Evolutionary conservation across 495 filamentous ascomycete genomes (phyloP), one percentile per base, ranked within the genome.

Genomic region (Hypoxylon lienhwacheense): DNA sequence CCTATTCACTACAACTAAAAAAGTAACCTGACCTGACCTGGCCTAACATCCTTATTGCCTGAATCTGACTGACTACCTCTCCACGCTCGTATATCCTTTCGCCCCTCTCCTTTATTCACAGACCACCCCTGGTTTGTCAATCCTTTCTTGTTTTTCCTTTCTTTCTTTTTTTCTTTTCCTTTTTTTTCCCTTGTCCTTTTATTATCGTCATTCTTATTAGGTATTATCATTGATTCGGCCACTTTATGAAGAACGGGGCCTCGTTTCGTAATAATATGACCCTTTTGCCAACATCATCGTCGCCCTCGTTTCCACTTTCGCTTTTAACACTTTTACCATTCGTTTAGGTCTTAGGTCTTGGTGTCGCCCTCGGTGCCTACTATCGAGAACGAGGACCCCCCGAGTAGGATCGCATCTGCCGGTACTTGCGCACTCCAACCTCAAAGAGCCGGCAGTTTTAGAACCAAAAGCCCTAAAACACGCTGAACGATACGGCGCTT

Each of bases 221-320:
- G n/a, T n/a, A n/a, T n/a, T n/a, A n/a, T n/a, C n/a, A n/a, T n/a
- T n/a, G n/a, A n/a, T n/a, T n/a, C n/a, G n/a, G n/a, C n/a, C n/a
- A n/a, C n/a, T n/a, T n/a, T n/a, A n/a, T n/a, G n/a, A n/a, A n/a
- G n/a, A n/a, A n/a, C n/a, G n/a, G n/a, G n/a, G n/a, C n/a, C n/a
- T n/a, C n/a, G n/a, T n/a, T n/a, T n/a, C n/a, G n/a, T 22, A 29
- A 34, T 55, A 61, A 54, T 50, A 61, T 61, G 51, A 47, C 17
- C 32, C 7, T 14, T 47, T 47, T 24, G 26, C 29, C 32, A 47
- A 45, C 39, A 41, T 21, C 26, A 29, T 39, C 12, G 40, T 53
- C 58, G 52, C 28, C 26, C 20, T 32, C 28, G 34, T 34, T 14
- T 21, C 25, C 24, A 24, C 42, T 29, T 17, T 55, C 32, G 41